phyloP scores from a whole-genome alignment of 441 rosid genomes.

The Syzygium syzygioides region DNA sequence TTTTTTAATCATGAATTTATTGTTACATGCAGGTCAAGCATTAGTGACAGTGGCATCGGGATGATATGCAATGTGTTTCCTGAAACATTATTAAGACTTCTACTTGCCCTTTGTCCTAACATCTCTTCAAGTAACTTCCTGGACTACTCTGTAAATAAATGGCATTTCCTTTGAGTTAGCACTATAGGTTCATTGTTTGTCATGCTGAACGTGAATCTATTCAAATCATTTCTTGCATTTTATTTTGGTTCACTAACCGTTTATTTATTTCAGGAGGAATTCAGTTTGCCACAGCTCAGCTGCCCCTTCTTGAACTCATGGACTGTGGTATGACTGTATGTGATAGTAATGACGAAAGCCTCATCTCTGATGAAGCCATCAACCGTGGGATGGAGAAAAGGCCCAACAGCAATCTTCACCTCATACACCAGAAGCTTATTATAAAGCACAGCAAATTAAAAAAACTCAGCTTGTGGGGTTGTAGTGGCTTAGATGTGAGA shows the following conservation, averaged over 20 bases:
- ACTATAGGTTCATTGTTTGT: neutral
- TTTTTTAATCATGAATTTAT: neutral
- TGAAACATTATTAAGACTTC: conserved; percentile 65
- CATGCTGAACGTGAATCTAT: neutral
- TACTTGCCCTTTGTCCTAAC: conserved; percentile 91
- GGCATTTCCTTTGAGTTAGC: neutral
- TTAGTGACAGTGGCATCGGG: conserved; percentile 92
- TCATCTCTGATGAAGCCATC: conserved; percentile 25
- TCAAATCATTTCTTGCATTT: neutral
- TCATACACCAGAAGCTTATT: conserved; percentile 73
- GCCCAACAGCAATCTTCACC: conserved; percentile 43
- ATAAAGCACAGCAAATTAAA: conserved; percentile 69
- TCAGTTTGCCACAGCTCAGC: conserved; percentile 89
- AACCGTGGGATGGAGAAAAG: conserved; percentile 35
- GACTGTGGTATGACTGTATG: conserved; percentile 94
- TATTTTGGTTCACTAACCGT: neutral
- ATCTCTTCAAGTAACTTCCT: conserved; percentile 79
- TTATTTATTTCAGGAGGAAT: conserved; percentile 64
- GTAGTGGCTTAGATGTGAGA: too few relatives aligned
- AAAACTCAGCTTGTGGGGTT: conserved; percentile 17
- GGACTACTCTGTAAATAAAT: conserved; percentile 3
- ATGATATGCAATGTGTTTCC: conserved; percentile 93
- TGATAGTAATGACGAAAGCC: conserved; percentile 43
- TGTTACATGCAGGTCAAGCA: conserved; percentile 62
- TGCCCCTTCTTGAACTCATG: conserved; percentile 91